phyloP scores from a whole-genome alignment of 1,284 basidiomycete genomes.

The Puccinia coronata region DNA sequence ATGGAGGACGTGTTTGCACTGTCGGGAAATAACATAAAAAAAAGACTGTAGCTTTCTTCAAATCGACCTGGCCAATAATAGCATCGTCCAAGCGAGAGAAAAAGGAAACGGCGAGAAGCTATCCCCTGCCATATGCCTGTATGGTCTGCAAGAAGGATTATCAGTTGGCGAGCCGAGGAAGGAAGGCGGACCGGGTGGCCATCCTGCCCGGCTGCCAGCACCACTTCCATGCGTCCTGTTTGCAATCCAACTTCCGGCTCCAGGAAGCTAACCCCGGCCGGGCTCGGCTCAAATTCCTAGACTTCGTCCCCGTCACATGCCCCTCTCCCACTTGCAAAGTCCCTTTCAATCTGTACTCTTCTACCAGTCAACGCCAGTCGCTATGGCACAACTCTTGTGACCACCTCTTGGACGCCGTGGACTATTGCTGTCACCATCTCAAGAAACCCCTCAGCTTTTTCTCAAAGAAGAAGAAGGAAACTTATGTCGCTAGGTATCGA shows the following conservation, averaged over 20 bases:
- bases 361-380: background rate
- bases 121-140: background rate
- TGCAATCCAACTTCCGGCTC: background rate
- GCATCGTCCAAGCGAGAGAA: background rate
- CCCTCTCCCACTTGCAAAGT: background rate
- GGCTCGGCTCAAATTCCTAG: background rate
- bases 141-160: background rate
- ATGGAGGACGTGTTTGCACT: too few species aligned
- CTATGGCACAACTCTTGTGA: background rate
- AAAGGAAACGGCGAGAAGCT: background rate
- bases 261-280: background rate
- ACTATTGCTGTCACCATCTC: too few species aligned
- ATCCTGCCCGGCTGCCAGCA: background rate
- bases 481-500: too few species aligned
- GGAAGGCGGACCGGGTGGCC: background rate
- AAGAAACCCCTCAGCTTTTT: too few species aligned
- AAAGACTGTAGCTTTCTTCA: background rate
- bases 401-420: too few species aligned
- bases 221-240: background rate
- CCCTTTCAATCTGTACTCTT: background rate
- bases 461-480: too few species aligned
- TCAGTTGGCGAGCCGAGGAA: too few species aligned
- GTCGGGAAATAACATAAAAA: too few species aligned
- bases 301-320: background rate
- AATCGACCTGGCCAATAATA: background rate